Conservation (phyloP, 768 basidiomycete species). For the Boletus speciosus region DNA sequence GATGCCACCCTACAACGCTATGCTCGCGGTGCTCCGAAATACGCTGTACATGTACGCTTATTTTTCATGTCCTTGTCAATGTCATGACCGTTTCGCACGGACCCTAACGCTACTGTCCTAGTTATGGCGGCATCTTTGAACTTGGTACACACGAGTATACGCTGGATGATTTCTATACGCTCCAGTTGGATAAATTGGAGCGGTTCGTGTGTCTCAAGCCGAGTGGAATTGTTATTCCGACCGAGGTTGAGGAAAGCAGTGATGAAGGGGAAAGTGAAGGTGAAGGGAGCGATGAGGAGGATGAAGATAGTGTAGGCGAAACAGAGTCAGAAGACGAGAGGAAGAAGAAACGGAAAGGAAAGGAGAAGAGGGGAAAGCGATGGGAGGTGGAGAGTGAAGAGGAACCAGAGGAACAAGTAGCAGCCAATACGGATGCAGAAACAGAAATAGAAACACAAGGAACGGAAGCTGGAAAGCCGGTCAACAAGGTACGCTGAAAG, state of each 20-base stretch:
- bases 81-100: neutral
- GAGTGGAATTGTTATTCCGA: constrained; percentile 57
- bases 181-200: constrained; percentile 85
- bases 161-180: constrained; percentile 79
- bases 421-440: neutral
- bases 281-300: constrained; percentile 51
- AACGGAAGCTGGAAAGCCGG: constrained; percentile 11
- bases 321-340: constrained; percentile 11
- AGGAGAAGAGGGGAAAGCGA: constrained; percentile 9
- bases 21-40: constrained; percentile 81
- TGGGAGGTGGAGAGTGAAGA: constrained; percentile 31
- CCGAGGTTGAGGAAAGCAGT: constrained; percentile 60
- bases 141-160: constrained; percentile 81
- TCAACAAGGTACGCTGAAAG: constrained; percentile 1
- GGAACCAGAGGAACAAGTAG: constrained; percentile 6
- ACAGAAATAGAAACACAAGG: neutral
- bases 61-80: neutral
- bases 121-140: constrained; percentile 90
- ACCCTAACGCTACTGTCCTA: constrained; percentile 22
- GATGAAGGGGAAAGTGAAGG: constrained; percentile 58
- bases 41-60: constrained; percentile 74
- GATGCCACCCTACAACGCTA: constrained; percentile 77
- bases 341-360: constrained; percentile 1
- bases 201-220: constrained; percentile 69
- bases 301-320: constrained; percentile 20